A percentile compares a stretch with the other conserved stretches of the same genome.
phyloP scores from a whole-genome alignment of 306 rosid genomes.

The Dryas alaskensis region DNA sequence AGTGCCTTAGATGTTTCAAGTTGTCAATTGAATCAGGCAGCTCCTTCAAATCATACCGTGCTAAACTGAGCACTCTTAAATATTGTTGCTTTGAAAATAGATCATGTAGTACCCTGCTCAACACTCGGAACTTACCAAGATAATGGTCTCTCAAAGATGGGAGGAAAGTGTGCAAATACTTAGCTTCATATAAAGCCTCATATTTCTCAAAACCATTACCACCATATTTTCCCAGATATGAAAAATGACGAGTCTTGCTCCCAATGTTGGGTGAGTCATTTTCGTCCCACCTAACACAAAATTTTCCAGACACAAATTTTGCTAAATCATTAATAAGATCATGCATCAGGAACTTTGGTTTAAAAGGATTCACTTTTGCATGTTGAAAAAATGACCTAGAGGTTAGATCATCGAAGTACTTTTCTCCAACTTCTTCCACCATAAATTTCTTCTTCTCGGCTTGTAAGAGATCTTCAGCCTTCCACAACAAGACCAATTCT shows the following conservation, averaged over 20 bases:
- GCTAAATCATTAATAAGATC: background rate
- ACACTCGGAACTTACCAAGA: too few species aligned
- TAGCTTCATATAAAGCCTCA: background rate
- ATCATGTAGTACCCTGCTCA: background rate
- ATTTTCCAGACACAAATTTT: background rate
- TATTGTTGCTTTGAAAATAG: background rate
- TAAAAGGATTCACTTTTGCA: too few species aligned
- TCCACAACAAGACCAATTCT: background rate
- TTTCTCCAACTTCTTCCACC: too few species aligned
- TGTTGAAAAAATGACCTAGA: too few species aligned
- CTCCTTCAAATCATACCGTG: background rate
- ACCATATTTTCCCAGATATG: background rate
- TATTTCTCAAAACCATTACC: background rate
- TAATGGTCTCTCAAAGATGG: background rate
- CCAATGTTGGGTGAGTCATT: background rate
- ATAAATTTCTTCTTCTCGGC: background rate
- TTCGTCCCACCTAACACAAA: background rate
- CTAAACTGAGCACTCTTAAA: background rate
- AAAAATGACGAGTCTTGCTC: background rate
- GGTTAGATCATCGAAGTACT: too few species aligned
- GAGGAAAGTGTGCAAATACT: background rate
- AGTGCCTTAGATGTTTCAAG: background rate
- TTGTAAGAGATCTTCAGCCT: background rate
- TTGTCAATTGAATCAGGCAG: background rate
- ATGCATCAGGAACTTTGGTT: background rate